Percentiles rank a stretch among this genome's conserved stretches.
Conservation (phyloP, 1,139 yeast species). For the Kodamaea derodonti region DNA sequence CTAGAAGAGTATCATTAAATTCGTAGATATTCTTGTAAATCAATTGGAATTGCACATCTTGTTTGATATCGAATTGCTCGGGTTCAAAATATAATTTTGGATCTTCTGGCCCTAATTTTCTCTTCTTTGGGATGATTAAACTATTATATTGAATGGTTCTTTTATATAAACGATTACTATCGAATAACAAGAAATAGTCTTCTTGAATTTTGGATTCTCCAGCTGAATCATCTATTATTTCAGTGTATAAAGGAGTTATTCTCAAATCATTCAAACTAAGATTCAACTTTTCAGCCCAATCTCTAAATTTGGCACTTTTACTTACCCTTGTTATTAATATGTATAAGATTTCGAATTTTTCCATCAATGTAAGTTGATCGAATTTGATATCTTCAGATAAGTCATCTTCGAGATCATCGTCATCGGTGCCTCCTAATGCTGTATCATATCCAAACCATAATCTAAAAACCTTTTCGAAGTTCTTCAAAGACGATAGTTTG, state of each 20-base stretch:
- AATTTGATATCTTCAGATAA: constrained; percentile 24
- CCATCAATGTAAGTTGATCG: constrained; percentile 33
- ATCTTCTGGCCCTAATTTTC: constrained; percentile 31
- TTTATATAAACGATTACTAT: constrained; percentile 41
- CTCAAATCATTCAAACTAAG: constrained; percentile 30
- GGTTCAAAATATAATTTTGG: constrained; percentile 28
- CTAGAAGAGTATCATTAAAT: constrained; percentile 20
- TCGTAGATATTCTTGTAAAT: constrained; percentile 32
- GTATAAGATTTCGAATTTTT: constrained; percentile 46
- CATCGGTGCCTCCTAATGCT: constrained; percentile 31
- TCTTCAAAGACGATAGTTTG: constrained; percentile 23
- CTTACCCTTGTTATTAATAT: constrained; percentile 37
- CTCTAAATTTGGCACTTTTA: constrained; percentile 36
- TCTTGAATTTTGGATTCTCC: constrained; percentile 12
- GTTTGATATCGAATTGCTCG: constrained; percentile 22
- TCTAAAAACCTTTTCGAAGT: constrained; percentile 48
- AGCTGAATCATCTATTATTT: constrained; percentile 11
- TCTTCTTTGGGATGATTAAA: constrained; percentile 38
- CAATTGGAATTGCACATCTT: constrained; percentile 26
- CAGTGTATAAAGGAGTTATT: constrained; percentile 18
- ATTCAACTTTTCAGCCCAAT: constrained; percentile 39
- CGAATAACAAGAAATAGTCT: constrained; percentile 43
- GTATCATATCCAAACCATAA: constrained; percentile 41
- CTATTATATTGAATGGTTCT: constrained; percentile 30
- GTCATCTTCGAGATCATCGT: constrained; percentile 12